Evolutionary conservation across 1,284 basidiomycete species (phyloP).

Genomic region (Pascua sp.): DNA sequence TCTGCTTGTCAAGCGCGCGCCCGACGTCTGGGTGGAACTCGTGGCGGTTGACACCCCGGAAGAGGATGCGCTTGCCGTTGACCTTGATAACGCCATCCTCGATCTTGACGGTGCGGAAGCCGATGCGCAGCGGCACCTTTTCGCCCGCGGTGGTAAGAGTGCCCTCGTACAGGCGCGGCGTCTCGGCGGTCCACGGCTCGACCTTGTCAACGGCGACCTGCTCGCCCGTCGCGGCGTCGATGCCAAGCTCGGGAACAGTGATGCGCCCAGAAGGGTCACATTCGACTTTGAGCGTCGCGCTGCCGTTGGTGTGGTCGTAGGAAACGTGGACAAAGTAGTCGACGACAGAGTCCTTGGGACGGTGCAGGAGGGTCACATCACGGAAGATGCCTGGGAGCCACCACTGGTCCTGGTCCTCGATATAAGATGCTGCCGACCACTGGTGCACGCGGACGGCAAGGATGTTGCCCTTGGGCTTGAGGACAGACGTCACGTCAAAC

Average conservation of each 20-base stretch:
- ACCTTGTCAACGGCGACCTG: constrained; percentile 9
- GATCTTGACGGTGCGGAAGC: constrained; percentile 24
- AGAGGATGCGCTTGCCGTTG: constrained; percentile 22
- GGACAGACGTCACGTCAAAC: constrained; percentile 18
- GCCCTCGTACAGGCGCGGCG: constrained; percentile 19
- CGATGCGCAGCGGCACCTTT: constrained; percentile 15
- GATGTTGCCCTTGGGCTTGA: constrained; percentile 4
- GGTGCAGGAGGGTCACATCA: constrained; percentile 23
- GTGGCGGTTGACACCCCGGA: constrained; percentile 28
- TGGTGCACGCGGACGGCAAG: constrained; percentile 20
- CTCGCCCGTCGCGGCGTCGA: constrained; percentile 20
- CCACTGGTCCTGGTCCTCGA: constrained; percentile 34
- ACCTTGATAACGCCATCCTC: constrained; percentile 22
- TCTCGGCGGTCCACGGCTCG: constrained; percentile 26
- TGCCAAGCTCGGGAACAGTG: constrained; percentile 18
- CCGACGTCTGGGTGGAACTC: constrained; percentile 24
- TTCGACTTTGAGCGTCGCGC: constrained; percentile 22
- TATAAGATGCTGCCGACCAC: constrained; percentile 21
- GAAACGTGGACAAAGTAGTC: constrained; percentile 26
- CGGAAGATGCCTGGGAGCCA: constrained; percentile 30
- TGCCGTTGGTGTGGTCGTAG: constrained; percentile 19
- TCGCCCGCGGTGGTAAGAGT: constrained; percentile 14
- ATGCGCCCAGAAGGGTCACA: constrained; percentile 16
- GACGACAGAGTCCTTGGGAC: constrained; percentile 12
- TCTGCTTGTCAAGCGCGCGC: constrained; percentile 14